These are phyloP conservation scores for Fusarium avenaceum DNA, from an alignment of 2,329 filamentous ascomycete species.

Conservation along the genomic window DNA sequence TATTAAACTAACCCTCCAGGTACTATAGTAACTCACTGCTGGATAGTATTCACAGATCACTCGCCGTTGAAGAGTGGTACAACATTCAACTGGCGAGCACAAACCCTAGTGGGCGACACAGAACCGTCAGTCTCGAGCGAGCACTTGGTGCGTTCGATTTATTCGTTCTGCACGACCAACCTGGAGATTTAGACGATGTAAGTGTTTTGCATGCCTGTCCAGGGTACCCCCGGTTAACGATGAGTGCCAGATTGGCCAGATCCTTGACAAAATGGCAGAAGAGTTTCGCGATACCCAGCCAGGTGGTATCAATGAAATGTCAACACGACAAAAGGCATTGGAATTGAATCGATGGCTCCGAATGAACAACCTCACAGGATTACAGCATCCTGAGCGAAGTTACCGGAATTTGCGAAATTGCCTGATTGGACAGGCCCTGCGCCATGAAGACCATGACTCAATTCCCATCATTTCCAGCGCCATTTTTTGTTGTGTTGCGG, in stretches of 20 bases:
- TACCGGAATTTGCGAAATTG: constrained; percentile 89
- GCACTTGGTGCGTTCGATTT: constrained; percentile 88
- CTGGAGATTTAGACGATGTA: constrained; percentile 81
- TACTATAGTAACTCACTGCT: constrained; percentile 83
- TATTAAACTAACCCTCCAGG: constrained; percentile 56
- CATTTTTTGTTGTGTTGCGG: constrained; percentile 86
- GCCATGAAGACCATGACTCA: constrained; percentile 79
- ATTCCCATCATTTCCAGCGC: constrained; percentile 88
- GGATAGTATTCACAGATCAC: constrained; percentile 82
- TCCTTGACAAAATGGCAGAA: constrained; percentile 74
- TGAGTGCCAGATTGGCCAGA: constrained; percentile 63
- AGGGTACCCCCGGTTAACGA: constrained; percentile 20
- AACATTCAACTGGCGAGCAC: constrained; percentile 49
- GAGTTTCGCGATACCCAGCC: constrained; percentile 67
- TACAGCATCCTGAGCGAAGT: constrained; percentile 71
- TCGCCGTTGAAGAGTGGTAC: constrained; percentile 84
- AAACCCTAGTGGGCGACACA: constrained; percentile 53
- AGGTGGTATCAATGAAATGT: constrained; percentile 65
- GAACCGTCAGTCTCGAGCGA: constrained; percentile 70
- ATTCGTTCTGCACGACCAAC: constrained; percentile 81
- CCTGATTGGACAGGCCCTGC: constrained; percentile 85
- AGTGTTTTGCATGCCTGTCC: constrained; percentile 41
- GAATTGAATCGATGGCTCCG: constrained; percentile 78
- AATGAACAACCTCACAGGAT: constrained; percentile 75
- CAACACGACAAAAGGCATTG: constrained; percentile 76